A percentile compares a stretch with the other conserved stretches of the same genome.
Evolutionary conservation across 352 stramenopile genomes (phyloP).

Genomic region (Phytophthora crassamura): DNA sequence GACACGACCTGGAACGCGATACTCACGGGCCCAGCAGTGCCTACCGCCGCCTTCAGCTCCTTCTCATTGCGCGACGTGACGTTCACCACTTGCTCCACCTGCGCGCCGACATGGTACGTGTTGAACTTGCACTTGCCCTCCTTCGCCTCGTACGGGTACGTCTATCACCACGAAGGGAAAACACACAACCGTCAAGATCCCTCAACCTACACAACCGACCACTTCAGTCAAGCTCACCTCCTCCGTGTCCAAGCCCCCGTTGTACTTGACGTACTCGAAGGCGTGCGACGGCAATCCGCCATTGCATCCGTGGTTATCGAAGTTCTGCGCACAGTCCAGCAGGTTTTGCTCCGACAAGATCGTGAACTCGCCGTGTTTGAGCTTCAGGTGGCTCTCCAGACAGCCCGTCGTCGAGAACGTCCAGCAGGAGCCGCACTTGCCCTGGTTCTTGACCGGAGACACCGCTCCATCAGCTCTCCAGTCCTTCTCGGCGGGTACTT

Average conservation of each 20-base stretch:
- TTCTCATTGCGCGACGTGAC: constrained; percentile 84
- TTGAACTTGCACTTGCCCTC: constrained; percentile 86
- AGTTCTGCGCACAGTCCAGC: constrained; percentile 94
- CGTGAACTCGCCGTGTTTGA: constrained; percentile 92
- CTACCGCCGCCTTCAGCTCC: constrained; percentile 76
- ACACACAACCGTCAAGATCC: not conserved
- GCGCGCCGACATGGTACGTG: constrained; percentile 66
- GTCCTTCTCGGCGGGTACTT: constrained; percentile 92
- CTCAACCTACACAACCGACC: no score
- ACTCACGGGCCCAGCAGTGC: constrained; percentile 72
- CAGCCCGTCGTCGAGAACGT: constrained; percentile 98
- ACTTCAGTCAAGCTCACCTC: constrained; percentile 45
- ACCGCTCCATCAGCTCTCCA: constrained; percentile 94
- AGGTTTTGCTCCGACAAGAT: constrained; percentile 98
- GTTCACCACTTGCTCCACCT: constrained; percentile 86
- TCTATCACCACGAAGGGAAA: constrained; percentile 28
- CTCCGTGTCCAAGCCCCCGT: constrained; percentile 86
- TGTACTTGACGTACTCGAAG: constrained; percentile 96
- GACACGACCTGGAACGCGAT: constrained; percentile 89
- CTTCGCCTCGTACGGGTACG: constrained; percentile 82
- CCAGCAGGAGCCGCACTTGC: constrained; percentile 98
- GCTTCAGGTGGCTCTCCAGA: constrained; percentile 97
- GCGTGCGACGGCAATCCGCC: constrained; percentile 97
- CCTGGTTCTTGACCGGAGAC: constrained; percentile 98
- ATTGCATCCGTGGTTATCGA: constrained; percentile 96